phyloP scores from a whole-genome alignment of 2,329 filamentous ascomycete genomes.

The Aotearoamyces nothofagi region DNA sequence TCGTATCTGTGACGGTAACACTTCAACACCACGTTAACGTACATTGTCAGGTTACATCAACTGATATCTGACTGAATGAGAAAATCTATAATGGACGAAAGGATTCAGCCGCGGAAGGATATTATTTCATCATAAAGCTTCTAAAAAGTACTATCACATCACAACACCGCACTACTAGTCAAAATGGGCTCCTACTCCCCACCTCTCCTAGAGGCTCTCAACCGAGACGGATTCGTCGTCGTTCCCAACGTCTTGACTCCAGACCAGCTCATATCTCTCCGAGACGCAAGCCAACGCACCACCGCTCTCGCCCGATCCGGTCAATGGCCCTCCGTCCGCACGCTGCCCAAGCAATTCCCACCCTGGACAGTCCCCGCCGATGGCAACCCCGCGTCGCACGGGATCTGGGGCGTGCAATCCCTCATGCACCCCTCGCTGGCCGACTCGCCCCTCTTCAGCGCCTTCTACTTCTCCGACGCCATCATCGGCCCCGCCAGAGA shows the following conservation, averaged over 20 bases:
- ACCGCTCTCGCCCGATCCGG: conserved; percentile 50
- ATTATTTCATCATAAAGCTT: no score
- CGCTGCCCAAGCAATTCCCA: conserved; percentile 80
- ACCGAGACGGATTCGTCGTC: conserved; percentile 60
- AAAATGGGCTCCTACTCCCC: no score
- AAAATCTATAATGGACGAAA: no score
- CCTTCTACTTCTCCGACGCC: conserved; percentile 55
- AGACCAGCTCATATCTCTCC: conserved; percentile 40
- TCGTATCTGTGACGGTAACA: no score
- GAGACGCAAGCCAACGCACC: conserved; percentile 39
- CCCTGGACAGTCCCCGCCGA: no score
- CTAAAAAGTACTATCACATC: no score
- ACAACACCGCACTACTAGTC: no score
- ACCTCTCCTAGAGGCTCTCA: no score
- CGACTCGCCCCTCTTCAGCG: conserved; percentile 43
- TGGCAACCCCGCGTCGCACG: conserved; percentile 35
- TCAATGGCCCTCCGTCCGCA: conserved; percentile 68
- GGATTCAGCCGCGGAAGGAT: no score
- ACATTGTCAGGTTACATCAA: no score
- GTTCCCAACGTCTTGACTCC: conserved; percentile 48
- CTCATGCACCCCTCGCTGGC: conserved; percentile 61
- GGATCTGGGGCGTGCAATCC: conserved; percentile 86
- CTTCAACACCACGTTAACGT: no score
- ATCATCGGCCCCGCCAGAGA: conserved; percentile 48
- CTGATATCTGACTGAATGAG: no score